Evolutionary conservation across 345 rosid species (phyloP), one percentile per base, ranked within the genome.

Genomic region (Ricinus communis): DNA sequence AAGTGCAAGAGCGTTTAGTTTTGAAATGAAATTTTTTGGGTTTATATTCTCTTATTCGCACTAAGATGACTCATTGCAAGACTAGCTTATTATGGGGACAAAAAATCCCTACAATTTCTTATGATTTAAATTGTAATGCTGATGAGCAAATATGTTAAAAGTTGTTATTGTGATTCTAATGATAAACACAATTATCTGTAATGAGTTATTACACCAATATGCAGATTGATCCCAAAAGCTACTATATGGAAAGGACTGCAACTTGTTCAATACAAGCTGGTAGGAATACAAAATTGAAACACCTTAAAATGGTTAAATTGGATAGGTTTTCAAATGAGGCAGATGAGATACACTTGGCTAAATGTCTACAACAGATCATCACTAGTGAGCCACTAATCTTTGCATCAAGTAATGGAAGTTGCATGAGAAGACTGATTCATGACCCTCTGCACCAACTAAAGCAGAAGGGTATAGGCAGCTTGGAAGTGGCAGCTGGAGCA

Each of bases 201-300:
- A n/a, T n/a, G n/a, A n/a, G n/a, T 18, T 60, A 8, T 41, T 30
- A 10, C 28, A 57, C 19, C 30, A 24, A 33, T 70, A 5, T 72
- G 61, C 80, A 88, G 89, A 72, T 83, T 55, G 91, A 88, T 83
- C 78, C 78, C n/a, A 72, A 63, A 30, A 69, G 77, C 65, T 77
- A 78, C 68, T 21, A 25, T 60, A 61, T 64, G 70, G 72, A 71
- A 64, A 68, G 63, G 57, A 62, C 66, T 28, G 41, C 52, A 22
- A 24, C 24, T 41, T 47, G 47, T 63, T 62, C 78, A 45, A 69
- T 50, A 14, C 33, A 84, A 66, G 82, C 54, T 13, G 76, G 75
- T 19, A 80, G 56, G 58, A 76, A 71, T 8, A 76, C 80, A 58
- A 66, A 70, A 73, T 59, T 78, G 54, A 66, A 25, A 19, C 67